A percentile compares a stretch with the other conserved stretches of the same genome.
phyloP scores from a whole-genome alignment of 2,329 filamentous ascomycete genomes.

The Verticillium alfalfae region DNA sequence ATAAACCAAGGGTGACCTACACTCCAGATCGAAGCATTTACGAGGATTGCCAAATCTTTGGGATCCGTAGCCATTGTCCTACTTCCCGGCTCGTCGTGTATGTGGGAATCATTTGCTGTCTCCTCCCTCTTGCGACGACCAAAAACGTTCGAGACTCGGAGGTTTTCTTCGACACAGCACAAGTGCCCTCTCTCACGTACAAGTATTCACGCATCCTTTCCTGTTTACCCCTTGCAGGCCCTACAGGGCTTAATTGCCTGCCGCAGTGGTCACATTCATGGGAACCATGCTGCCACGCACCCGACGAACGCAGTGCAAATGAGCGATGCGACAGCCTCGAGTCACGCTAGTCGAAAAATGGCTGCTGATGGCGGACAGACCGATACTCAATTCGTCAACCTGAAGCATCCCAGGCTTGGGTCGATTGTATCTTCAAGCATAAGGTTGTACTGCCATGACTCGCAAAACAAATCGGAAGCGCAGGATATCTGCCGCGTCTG shows the following conservation, averaged over 20 bases:
- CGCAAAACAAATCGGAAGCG: neutral
- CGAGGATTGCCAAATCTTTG: neutral
- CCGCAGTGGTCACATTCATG: neutral
- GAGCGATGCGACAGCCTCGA: neutral
- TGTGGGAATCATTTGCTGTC: too few relatives aligned
- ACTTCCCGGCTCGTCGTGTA: neutral
- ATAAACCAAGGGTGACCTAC: neutral
- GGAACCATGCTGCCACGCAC: neutral
- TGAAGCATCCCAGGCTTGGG: neutral
- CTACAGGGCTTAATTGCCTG: neutral
- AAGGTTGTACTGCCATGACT: neutral
- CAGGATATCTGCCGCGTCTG: neutral
- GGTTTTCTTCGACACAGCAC: too few relatives aligned
- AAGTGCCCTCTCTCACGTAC: too few relatives aligned
- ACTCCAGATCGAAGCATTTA: constrained; percentile 5
- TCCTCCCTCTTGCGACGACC: too few relatives aligned
- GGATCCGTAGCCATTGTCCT: neutral
- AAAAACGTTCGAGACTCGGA: too few relatives aligned
- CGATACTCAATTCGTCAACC: neutral
- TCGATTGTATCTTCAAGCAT: neutral
- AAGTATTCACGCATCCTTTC: too few relatives aligned
- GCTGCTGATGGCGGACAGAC: neutral
- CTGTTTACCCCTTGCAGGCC: neutral
- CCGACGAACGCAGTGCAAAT: neutral
- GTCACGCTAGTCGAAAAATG: neutral